These are phyloP conservation scores for Actinomortierella wolfii DNA, from an alignment of 371 early-diverging fungal genomes.

Conservation along the genomic window DNA sequence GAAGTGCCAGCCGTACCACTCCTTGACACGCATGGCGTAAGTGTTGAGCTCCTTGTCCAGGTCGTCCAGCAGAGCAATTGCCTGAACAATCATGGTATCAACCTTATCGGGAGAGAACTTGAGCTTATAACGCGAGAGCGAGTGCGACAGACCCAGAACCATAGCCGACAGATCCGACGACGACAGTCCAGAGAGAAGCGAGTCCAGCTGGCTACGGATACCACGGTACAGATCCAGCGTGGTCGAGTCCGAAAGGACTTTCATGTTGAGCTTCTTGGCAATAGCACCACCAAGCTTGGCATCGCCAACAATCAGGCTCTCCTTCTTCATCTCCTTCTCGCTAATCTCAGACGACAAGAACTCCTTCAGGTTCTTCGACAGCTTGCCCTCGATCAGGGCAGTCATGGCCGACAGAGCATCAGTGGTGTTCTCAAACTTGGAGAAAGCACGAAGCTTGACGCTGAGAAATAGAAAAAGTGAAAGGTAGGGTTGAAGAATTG, in stretches of 20 bases:
- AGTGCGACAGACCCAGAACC: constrained; percentile 81
- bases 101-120: constrained; percentile 93
- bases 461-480: constrained; percentile 53
- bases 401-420: constrained; percentile 95
- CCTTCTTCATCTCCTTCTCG: constrained; percentile 87
- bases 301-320: constrained; percentile 90
- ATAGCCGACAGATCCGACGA: constrained; percentile 84
- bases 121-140: constrained; percentile 89
- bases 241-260: constrained; percentile 84
- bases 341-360: constrained; percentile 85
- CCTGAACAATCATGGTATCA: constrained; percentile 97
- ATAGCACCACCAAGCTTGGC: constrained; percentile 93
- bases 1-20: constrained; percentile 99
- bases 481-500: no score
- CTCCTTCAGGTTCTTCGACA: constrained; percentile 90
- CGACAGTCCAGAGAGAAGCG: constrained; percentile 71
- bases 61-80: constrained; percentile 91
- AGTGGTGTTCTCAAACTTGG: constrained; percentile 96
- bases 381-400: constrained; percentile 93
- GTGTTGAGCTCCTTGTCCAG: constrained; percentile 97
- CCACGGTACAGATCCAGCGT: constrained; percentile 93
- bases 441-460: constrained; percentile 92
- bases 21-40: constrained; percentile 96
- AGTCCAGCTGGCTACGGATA: constrained; percentile 77
- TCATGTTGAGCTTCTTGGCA: constrained; percentile 92